Conservation (phyloP, 192 early-diverging fungal genomes). For the Anaeromyces robustus region DNA sequence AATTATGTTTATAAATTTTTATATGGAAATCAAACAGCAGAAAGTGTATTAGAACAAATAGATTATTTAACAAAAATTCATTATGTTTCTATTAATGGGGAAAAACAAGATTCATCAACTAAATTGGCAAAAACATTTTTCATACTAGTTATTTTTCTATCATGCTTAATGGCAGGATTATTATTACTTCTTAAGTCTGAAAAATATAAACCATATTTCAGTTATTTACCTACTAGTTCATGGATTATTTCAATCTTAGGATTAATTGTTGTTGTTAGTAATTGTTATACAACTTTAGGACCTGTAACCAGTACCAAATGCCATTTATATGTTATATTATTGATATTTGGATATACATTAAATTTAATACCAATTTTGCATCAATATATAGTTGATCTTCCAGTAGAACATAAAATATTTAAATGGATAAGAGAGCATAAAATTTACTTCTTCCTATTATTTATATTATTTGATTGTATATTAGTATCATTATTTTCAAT, state of each 20-base stretch:
- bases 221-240: not conserved
- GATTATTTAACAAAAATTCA: too few relatives aligned
- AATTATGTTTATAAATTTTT: not conserved
- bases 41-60: too few relatives aligned
- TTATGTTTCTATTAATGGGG: too few relatives aligned
- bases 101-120: too few relatives aligned
- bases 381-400: not conserved
- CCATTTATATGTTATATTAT: not conserved
- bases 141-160: too few relatives aligned
- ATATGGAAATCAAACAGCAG: too few relatives aligned
- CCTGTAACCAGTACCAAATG: not conserved
- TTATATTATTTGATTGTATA: not conserved
- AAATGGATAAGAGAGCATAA: not conserved
- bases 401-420: not conserved
- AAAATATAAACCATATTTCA: not conserved
- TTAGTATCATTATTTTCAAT: not conserved
- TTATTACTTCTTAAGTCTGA: not conserved
- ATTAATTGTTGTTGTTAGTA: not conserved
- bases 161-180: not conserved
- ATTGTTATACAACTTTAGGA: not conserved
- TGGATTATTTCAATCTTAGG: not conserved
- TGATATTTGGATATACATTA: not conserved
- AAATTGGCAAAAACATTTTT: too few relatives aligned
- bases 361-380: not conserved
- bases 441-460: not conserved